Evolutionary conservation across 2,329 filamentous ascomycete species (phyloP).

Genomic region (Trichoderma arundinaceum): DNA sequence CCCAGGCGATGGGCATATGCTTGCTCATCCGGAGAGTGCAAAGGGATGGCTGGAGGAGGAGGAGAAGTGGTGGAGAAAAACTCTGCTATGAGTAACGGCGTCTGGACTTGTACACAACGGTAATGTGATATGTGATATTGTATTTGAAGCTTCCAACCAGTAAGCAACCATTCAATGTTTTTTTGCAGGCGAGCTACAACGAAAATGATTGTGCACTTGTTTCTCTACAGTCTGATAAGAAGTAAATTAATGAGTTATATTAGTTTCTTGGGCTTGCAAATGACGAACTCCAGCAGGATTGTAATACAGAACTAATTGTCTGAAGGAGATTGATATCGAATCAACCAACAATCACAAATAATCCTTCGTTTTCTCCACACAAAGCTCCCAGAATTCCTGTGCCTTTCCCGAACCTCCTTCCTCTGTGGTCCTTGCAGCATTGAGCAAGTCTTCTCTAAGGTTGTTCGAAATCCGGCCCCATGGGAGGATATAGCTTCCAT

Average conservation of each 20-base stretch:
- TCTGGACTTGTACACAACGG: background rate
- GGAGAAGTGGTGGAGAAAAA: conserved; percentile 55
- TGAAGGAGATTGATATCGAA: background rate
- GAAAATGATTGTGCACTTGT: no score
- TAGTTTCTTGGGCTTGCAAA: background rate
- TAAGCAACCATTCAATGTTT: no score
- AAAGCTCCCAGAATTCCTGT: conserved; percentile 42
- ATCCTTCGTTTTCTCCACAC: conserved; percentile 33
- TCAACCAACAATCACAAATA: conserved; percentile 14
- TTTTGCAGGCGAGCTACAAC: no score
- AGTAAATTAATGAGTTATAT: background rate
- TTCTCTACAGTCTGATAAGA: no score
- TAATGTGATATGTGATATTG: background rate
- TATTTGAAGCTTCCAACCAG: no score
- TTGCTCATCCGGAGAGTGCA: conserved; percentile 49
- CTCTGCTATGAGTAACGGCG: conserved; percentile 39
- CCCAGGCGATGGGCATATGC: conserved; percentile 58
- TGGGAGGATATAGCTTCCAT: conserved; percentile 41
- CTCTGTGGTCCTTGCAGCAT: conserved; percentile 37
- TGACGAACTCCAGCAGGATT: background rate
- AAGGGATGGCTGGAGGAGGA: conserved; percentile 51
- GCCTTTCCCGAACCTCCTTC: conserved; percentile 40
- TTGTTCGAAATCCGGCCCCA: conserved; percentile 38
- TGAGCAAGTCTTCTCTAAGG: conserved; percentile 40
- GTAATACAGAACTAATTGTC: background rate